phyloP scores from a whole-genome alignment of 2,329 filamentous ascomycete genomes.

The Fusarium cyanostomum region DNA sequence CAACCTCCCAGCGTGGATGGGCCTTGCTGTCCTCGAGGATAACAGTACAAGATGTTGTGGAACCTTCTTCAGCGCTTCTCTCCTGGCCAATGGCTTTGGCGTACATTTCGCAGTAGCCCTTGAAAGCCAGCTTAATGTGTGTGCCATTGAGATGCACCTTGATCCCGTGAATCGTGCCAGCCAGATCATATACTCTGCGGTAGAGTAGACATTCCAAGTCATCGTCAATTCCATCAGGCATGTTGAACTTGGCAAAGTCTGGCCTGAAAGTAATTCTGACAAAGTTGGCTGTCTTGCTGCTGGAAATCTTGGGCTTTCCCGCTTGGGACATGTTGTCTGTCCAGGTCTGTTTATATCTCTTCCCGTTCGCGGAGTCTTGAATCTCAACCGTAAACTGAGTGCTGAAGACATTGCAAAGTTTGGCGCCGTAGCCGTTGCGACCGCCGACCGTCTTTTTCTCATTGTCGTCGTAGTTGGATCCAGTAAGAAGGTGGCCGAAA shows the following conservation, averaged over 20 bases:
- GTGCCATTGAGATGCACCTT: conserved; percentile 88
- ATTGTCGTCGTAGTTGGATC: conserved; percentile 95
- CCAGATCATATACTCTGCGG: conserved; percentile 94
- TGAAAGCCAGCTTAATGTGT: conserved; percentile 85
- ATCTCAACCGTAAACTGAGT: conserved; percentile 91
- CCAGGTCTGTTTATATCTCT: conserved; percentile 96
- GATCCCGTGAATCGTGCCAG: conserved; percentile 81
- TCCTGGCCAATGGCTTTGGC: conserved; percentile 91
- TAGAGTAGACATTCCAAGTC: conserved; percentile 91
- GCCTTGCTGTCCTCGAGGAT: conserved; percentile 72
- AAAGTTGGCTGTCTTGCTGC: conserved; percentile 77
- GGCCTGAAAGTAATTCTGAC: conserved; percentile 93
- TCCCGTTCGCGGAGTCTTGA: conserved; percentile 83
- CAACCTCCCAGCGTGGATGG: conserved; percentile 88
- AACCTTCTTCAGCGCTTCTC: conserved; percentile 74
- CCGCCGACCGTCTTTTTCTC: conserved; percentile 96
- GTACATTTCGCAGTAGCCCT: conserved; percentile 96
- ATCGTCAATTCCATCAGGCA: conserved; percentile 86
- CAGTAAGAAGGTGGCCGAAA: conserved; percentile 93
- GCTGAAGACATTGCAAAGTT: conserved; percentile 98
- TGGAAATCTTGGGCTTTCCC: conserved; percentile 87
- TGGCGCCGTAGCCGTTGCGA: conserved; percentile 97
- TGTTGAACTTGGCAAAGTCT: conserved; percentile 87
- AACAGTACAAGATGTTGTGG: too few relatives aligned
- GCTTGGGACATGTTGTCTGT: conserved; percentile 93